These are phyloP conservation scores for Debaryomyces tyrocola DNA, from an alignment of 805 yeast species.

Conservation along the genomic window DNA sequence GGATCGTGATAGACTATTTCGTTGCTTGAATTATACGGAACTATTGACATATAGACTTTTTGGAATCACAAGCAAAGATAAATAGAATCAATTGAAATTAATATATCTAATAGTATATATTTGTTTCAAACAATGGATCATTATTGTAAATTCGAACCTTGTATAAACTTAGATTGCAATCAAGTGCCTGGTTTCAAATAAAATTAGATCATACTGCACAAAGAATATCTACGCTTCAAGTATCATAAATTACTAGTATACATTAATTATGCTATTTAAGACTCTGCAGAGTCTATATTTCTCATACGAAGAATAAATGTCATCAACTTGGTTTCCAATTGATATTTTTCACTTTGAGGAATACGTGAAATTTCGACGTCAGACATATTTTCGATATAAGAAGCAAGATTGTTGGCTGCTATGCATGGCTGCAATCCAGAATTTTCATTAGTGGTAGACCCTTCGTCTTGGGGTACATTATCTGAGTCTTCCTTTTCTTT, in stretches of 20 bases:
- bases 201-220: too few species aligned
- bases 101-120: background rate
- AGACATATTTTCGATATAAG: background rate
- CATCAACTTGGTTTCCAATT: conserved; percentile 34
- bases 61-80: background rate
- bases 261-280: too few species aligned
- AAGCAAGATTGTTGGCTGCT: background rate
- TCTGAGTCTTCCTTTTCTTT: background rate
- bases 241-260: too few species aligned
- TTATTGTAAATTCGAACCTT: too few species aligned
- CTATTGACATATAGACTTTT: conserved; percentile 32
- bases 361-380: conserved; percentile 16
- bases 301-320: conserved; percentile 35
- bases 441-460: conserved; percentile 6
- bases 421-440: background rate
- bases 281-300: background rate
- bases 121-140: background rate
- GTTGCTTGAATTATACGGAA: conserved; percentile 33
- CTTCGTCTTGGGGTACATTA: background rate
- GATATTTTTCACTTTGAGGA: conserved; percentile 15
- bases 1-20: conserved; percentile 38
- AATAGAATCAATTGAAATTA: conserved; percentile 1
- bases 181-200: too few species aligned
- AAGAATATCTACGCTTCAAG: too few species aligned
- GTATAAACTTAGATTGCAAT: too few species aligned